A percentile compares a stretch with the other conserved stretches of the same genome.
phyloP scores from a whole-genome alignment of 805 yeast species.

The Wickerhamomyces kurtzmanii region DNA sequence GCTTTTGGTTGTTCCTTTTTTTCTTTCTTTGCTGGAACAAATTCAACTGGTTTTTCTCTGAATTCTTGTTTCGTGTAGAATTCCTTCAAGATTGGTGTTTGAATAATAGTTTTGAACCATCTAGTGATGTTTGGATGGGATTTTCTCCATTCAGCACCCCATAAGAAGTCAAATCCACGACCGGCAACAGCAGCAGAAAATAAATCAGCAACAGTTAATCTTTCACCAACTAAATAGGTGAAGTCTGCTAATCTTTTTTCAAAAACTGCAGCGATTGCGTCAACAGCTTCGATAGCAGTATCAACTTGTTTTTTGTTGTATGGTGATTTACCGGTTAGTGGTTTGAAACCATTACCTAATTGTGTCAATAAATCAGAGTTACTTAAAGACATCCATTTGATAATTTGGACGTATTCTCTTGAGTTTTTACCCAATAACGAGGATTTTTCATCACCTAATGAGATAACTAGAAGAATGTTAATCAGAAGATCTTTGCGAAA shows the following conservation, averaged over 20 bases:
- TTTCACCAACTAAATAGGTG: conserved; percentile 68
- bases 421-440: conserved; percentile 55
- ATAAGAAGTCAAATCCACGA: conserved; percentile 49
- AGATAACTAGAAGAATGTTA: conserved; percentile 18
- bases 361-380: conserved; percentile 54
- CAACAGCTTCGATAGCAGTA: conserved; percentile 27
- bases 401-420: conserved; percentile 47
- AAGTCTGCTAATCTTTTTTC: conserved; percentile 49
- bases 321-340: conserved; percentile 55
- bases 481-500: too few relatives aligned
- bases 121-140: conserved; percentile 53
- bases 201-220: conserved; percentile 56
- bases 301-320: conserved; percentile 69
- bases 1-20: conserved; percentile 30
- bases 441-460: conserved; percentile 23
- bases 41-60: conserved; percentile 57
- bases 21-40: conserved; percentile 66
- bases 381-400: conserved; percentile 72
- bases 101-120: conserved; percentile 56
- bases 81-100: conserved; percentile 35
- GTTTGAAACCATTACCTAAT: conserved; percentile 41
- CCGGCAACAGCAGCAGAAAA: conserved; percentile 35
- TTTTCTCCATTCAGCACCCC: conserved; percentile 58
- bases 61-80: conserved; percentile 43
- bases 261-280: conserved; percentile 27